These are phyloP conservation scores for Penicillium cataractarum DNA, from an alignment of 495 filamentous ascomycete genomes.

Conservation along the genomic window DNA sequence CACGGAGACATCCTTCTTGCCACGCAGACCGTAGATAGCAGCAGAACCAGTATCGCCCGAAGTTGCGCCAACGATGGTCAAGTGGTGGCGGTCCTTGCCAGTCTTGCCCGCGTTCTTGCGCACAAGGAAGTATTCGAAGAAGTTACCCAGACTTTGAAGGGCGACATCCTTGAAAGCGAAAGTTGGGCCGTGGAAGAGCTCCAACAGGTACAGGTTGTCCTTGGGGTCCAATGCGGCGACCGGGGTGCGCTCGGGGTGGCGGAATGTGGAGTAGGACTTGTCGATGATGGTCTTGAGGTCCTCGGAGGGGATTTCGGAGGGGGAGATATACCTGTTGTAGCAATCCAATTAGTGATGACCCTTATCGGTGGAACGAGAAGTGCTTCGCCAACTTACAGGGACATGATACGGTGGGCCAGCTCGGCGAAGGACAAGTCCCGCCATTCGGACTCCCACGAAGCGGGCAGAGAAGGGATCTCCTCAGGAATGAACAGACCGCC, in stretches of 20 bases:
- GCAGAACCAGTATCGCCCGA: slow-evolving; percentile 94
- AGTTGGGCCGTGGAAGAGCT: slow-evolving; percentile 98
- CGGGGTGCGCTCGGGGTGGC: slow-evolving; percentile 71
- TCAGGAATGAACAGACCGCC: slow-evolving; percentile 91
- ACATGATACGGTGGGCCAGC: slow-evolving; percentile 67
- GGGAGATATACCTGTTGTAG: slow-evolving; percentile 75
- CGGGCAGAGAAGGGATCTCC: slow-evolving; percentile 63
- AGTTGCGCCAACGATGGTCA: slow-evolving; percentile 90
- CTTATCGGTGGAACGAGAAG: neutral
- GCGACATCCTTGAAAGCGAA: slow-evolving; percentile 64
- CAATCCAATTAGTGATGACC: slow-evolving; percentile 59
- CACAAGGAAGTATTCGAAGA: slow-evolving; percentile 94
- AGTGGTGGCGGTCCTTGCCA: slow-evolving; percentile 63
- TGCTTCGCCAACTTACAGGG: slow-evolving; percentile 11
- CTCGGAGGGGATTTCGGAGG: slow-evolving; percentile 74
- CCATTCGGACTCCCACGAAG: slow-evolving; percentile 59
- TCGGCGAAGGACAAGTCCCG: slow-evolving; percentile 75
- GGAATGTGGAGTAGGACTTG: slow-evolving; percentile 85
- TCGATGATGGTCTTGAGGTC: slow-evolving; percentile 83
- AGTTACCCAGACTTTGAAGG: slow-evolving; percentile 87
- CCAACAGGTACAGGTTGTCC: slow-evolving; percentile 78
- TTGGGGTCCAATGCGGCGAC: slow-evolving; percentile 65
- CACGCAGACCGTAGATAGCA: slow-evolving; percentile 94
- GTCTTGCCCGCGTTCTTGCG: slow-evolving; percentile 75
- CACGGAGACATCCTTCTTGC: slow-evolving; percentile 93